A percentile compares a stretch with the other conserved stretches of the same genome.
phyloP scores from a whole-genome alignment of 768 basidiomycete genomes.

The Kondoa malvinella region DNA sequence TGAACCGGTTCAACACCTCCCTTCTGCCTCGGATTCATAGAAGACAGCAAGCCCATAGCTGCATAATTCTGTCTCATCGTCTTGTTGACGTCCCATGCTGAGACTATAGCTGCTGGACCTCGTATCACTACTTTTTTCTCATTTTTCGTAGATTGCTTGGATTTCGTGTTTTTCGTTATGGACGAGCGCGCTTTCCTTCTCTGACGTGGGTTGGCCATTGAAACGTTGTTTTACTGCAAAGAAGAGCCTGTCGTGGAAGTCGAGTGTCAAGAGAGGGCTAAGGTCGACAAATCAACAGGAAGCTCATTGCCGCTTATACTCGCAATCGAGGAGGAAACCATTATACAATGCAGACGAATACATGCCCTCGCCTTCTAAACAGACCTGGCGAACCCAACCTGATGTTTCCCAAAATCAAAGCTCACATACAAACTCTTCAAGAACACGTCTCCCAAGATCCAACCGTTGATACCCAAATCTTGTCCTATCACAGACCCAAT shows the following conservation, averaged over 20 bases:
- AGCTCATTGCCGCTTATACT: no score
- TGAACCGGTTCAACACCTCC: slow-evolving; percentile 1
- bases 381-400: slow-evolving; percentile 14
- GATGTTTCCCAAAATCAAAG: slow-evolving; percentile 15
- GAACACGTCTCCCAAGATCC: slow-evolving; percentile 25
- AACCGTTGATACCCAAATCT: slow-evolving; percentile 21
- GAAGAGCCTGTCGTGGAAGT: neutral
- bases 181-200: neutral
- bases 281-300: no score
- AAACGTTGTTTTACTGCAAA: neutral
- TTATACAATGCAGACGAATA: no score
- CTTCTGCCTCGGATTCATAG: neutral
- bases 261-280: neutral
- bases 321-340: no score
- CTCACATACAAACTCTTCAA: slow-evolving; percentile 19
- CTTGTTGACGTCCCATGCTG: neutral
- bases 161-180: neutral
- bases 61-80: slow-evolving; percentile 5
- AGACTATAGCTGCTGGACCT: neutral
- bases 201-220: slow-evolving; percentile 10
- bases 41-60: slow-evolving; percentile 1
- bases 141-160: slow-evolving; percentile 3
- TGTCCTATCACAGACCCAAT: slow-evolving; percentile 24
- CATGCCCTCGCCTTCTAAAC: no score
- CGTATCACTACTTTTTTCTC: neutral